Percentiles rank a stretch among this genome's conserved stretches.
Evolutionary conservation across 176 grass and related monocot genomes (phyloP).

Genomic region (Tillandsia fasciculata): DNA sequence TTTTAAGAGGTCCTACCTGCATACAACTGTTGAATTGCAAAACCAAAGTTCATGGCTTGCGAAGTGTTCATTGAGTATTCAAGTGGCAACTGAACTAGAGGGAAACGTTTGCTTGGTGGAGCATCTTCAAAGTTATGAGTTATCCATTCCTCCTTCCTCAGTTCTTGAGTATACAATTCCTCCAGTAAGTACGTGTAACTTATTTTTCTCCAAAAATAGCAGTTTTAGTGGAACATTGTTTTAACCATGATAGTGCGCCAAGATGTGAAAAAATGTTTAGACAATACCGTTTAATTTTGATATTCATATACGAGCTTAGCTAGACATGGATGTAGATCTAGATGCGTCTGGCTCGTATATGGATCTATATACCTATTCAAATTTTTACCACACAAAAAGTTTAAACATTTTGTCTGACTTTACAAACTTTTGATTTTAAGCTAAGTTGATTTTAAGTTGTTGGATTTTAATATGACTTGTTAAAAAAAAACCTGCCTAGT

Average conservation of each 20-base stretch:
- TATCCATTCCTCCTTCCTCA: slow-evolving; percentile 51
- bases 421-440: too few species aligned
- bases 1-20: slow-evolving; percentile 79
- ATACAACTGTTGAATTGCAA: slow-evolving; percentile 83
- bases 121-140: slow-evolving; percentile 57
- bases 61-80: slow-evolving; percentile 62
- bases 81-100: slow-evolving; percentile 66
- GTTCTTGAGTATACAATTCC: slow-evolving; percentile 57
- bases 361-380: too few species aligned
- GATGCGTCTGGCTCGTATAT: too few species aligned
- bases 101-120: slow-evolving; percentile 71
- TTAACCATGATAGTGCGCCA: neutral
- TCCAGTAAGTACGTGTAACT: slow-evolving; percentile 52
- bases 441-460: too few species aligned
- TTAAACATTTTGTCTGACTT: too few species aligned
- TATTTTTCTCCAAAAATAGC: neutral
- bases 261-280: neutral
- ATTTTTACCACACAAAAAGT: too few species aligned
- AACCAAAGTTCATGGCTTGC: slow-evolving; percentile 77
- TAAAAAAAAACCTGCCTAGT: too few species aligned
- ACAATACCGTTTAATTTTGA: too few species aligned
- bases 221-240: neutral
- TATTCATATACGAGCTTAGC: too few species aligned
- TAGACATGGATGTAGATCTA: too few species aligned
- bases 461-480: too few species aligned